These are phyloP conservation scores for Balamuthia mandrillaris DNA, from an alignment of 208 protist genomes.

Conservation along the genomic window DNA sequence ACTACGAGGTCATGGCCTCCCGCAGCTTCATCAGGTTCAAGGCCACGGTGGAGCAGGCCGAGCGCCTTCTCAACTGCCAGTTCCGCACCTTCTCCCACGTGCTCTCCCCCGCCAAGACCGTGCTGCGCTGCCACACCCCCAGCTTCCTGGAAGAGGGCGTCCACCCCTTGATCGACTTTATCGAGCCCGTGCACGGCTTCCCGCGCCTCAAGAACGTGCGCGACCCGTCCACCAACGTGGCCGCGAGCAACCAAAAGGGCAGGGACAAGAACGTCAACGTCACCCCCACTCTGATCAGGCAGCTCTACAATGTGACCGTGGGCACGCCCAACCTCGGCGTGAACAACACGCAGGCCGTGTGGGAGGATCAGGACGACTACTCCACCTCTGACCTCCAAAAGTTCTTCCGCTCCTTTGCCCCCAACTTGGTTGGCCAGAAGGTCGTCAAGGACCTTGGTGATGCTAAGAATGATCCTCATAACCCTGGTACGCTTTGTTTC, in stretches of 20 bases:
- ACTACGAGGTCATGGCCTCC: background rate
- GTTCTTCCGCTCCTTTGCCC: slow-evolving; percentile 32
- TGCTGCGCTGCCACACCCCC: background rate
- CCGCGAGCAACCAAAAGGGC: background rate
- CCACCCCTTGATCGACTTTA: slow-evolving; percentile 37
- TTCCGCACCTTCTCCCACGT: background rate
- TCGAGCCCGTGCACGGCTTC: slow-evolving; percentile 19
- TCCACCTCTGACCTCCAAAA: slow-evolving; percentile 5
- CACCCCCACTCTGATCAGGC: background rate
- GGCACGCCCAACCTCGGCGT: background rate
- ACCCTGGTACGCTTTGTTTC: background rate
- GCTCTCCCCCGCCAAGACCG: background rate
- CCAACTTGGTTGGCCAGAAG: background rate
- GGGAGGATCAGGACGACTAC: slow-evolving; percentile 26
- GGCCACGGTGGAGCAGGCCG: background rate
- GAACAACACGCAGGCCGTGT: slow-evolving; percentile 49
- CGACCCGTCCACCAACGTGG: background rate
- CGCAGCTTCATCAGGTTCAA: background rate
- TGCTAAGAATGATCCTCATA: background rate
- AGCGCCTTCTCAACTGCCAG: background rate
- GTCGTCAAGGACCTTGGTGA: slow-evolving; percentile 13
- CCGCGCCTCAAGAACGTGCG: background rate
- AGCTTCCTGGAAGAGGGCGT: background rate
- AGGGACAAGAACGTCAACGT: background rate
- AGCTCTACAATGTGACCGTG: slow-evolving; percentile 7